phyloP scores from a whole-genome alignment of 805 yeast species.

The Wickerhamomyces chambardii region DNA sequence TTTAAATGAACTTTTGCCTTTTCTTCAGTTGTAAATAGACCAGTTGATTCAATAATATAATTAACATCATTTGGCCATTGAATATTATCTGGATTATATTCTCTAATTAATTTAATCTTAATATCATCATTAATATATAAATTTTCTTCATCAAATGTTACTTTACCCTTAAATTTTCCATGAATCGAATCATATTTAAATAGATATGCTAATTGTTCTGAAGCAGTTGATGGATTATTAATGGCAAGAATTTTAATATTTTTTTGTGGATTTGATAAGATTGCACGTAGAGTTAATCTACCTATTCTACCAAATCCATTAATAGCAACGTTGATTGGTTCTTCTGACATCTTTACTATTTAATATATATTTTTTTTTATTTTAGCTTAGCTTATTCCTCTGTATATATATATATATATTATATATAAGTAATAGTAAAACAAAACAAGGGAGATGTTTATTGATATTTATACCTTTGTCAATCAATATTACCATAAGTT shows the following conservation, averaged over 20 bases:
- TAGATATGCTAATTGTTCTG: constrained; percentile 66
- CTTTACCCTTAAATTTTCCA: constrained; percentile 54
- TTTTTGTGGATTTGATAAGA: constrained; percentile 33
- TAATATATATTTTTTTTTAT: no score
- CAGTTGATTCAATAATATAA: constrained; percentile 62
- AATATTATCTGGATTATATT: constrained; percentile 57
- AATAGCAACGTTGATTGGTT: constrained; percentile 47
- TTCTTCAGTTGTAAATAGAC: constrained; percentile 58
- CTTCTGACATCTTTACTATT: no score
- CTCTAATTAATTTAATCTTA: constrained; percentile 43
- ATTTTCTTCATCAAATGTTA: constrained; percentile 39
- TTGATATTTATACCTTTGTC: no score
- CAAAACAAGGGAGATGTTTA: no score
- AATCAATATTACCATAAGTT: no score
- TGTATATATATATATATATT: no score
- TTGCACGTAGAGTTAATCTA: constrained; percentile 57
- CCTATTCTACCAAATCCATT: constrained; percentile 73
- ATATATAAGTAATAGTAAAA: no score
- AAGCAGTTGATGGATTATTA: constrained; percentile 62
- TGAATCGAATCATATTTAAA: constrained; percentile 71
- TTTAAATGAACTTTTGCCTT: constrained; percentile 61
- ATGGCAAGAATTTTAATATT: constrained; percentile 51
- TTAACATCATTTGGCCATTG: constrained; percentile 64
- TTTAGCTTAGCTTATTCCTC: no score
- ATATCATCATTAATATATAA: constrained; percentile 51